Evolutionary conservation across 2,329 filamentous ascomycete genomes (phyloP).

Genomic region (Neodidymelliopsis sp.): DNA sequence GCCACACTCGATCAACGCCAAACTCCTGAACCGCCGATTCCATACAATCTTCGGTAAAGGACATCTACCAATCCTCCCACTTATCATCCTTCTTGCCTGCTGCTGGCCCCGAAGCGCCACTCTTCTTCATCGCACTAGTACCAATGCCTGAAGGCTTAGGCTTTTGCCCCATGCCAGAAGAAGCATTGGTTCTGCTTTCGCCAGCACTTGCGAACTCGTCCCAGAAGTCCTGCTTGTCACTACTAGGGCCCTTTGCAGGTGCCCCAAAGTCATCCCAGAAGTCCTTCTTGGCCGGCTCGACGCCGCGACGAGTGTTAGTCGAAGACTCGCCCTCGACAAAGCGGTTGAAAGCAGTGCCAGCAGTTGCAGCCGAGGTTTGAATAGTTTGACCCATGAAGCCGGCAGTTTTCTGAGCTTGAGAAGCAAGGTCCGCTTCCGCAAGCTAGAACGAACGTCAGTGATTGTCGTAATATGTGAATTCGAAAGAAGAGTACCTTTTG

Average conservation of each 20-base stretch:
- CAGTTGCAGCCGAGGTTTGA: constrained; percentile 71
- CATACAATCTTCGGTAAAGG: no score
- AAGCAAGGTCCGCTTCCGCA: constrained; percentile 68
- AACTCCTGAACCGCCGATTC: constrained; percentile 5
- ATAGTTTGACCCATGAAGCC: constrained; percentile 66
- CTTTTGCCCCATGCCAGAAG: constrained; percentile 38
- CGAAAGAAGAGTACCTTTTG: constrained; percentile 68
- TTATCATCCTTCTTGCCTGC: constrained; percentile 61
- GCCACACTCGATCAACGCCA: constrained; percentile 2
- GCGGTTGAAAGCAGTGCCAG: constrained; percentile 80
- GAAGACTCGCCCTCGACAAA: constrained; percentile 79
- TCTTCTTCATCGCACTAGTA: constrained; percentile 69
- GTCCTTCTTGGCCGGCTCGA: constrained; percentile 68
- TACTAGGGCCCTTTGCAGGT: constrained; percentile 59
- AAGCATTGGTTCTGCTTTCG: constrained; percentile 29
- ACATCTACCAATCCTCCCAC: constrained; percentile 63
- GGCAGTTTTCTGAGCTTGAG: constrained; percentile 67
- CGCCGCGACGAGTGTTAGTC: constrained; percentile 22
- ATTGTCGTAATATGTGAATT: not conserved
- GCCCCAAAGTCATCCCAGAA: constrained; percentile 72
- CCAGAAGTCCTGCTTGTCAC: constrained; percentile 63
- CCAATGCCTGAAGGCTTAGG: constrained; percentile 62
- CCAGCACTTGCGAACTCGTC: constrained; percentile 54
- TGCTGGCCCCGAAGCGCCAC: constrained; percentile 28
- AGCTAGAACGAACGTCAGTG: constrained; percentile 61